Conservation (phyloP, 2,329 filamentous ascomycete genomes). For the Paraphoma sp. region DNA sequence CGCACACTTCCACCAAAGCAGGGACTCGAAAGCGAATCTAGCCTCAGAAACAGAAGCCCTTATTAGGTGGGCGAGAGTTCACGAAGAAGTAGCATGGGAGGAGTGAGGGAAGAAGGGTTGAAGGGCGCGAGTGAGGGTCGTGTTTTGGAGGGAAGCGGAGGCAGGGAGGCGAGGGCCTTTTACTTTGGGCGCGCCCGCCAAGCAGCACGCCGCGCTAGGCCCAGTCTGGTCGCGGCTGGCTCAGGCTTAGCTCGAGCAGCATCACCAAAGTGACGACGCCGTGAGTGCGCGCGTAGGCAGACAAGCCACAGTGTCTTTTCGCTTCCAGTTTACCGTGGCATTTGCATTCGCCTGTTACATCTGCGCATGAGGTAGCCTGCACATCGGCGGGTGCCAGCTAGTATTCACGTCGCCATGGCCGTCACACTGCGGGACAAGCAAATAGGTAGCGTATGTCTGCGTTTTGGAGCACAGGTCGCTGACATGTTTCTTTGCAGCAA, state of each 20-base stretch:
- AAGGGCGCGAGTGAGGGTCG: conserved; percentile 20
- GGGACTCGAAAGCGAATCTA: conserved; percentile 41
- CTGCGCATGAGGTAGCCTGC: conserved; percentile 34
- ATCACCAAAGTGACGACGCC: conserved; percentile 1
- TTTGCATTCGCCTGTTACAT: not conserved
- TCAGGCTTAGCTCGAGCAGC: conserved; percentile 16
- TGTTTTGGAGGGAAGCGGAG: conserved; percentile 21
- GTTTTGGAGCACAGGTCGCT: conserved; percentile 6
- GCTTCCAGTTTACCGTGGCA: not conserved
- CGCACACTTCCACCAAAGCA: conserved; percentile 41
- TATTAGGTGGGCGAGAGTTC: conserved; percentile 47
- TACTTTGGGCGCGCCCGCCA: conserved; percentile 23
- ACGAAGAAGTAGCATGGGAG: conserved; percentile 45
- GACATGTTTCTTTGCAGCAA: conserved; percentile 61
- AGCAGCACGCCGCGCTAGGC: conserved; percentile 25
- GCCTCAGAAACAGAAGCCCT: conserved; percentile 47
- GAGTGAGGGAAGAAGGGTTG: conserved; percentile 36
- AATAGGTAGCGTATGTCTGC: conserved; percentile 51
- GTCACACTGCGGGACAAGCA: conserved; percentile 69
- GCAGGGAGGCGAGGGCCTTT: conserved; percentile 23
- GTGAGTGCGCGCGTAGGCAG: conserved; percentile 15
- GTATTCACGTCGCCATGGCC: conserved; percentile 35
- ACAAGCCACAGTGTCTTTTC: conserved; percentile 28
- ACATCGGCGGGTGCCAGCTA: conserved; percentile 30
- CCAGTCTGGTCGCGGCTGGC: conserved; percentile 9